A percentile compares a stretch with the other conserved stretches of the same genome.
Conservation (phyloP, 1,284 basidiomycete genomes). For the Pisolithus thermaeus region DNA sequence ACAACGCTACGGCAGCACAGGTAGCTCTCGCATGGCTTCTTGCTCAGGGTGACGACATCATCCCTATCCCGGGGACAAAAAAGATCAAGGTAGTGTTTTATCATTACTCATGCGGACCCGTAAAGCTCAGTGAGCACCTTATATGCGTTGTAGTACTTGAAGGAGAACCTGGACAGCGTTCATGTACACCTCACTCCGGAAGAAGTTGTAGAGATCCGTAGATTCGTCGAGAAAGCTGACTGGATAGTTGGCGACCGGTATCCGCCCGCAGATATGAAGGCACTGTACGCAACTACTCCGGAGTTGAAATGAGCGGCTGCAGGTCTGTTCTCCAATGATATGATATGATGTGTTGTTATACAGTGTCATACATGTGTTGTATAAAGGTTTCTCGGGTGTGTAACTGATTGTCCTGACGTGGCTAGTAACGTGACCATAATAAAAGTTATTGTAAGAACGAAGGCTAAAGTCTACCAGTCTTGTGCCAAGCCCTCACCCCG, state of each 20-base stretch:
- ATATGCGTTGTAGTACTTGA: slow-evolving; percentile 28
- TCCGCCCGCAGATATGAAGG: not conserved
- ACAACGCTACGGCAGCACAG: slow-evolving; percentile 37
- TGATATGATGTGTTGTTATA: no score
- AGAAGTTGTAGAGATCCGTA: slow-evolving; percentile 30
- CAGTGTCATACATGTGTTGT: no score
- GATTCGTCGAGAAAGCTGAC: slow-evolving; percentile 22
- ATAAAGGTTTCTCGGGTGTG: no score
- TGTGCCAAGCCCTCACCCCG: no score
- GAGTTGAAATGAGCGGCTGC: not conserved
- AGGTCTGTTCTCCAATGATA: no score
- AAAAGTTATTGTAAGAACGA: no score
- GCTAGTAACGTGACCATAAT: no score
- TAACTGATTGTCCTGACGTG: no score
- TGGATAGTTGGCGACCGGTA: slow-evolving; percentile 19
- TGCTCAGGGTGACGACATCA: slow-evolving; percentile 33
- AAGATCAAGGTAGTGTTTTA: slow-evolving; percentile 20
- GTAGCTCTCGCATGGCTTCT: slow-evolving; percentile 43
- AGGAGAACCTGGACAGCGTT: slow-evolving; percentile 35
- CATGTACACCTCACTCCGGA: slow-evolving; percentile 27
- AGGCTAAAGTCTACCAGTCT: no score
- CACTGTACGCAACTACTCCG: slow-evolving; percentile 16
- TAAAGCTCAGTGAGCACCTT: not conserved
- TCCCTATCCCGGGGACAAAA: slow-evolving; percentile 29
- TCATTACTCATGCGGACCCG: not conserved